Evolutionary conservation across 495 filamentous ascomycete species (phyloP), one percentile per base, ranked within the genome.

Genomic region (Daldinia grandis): DNA sequence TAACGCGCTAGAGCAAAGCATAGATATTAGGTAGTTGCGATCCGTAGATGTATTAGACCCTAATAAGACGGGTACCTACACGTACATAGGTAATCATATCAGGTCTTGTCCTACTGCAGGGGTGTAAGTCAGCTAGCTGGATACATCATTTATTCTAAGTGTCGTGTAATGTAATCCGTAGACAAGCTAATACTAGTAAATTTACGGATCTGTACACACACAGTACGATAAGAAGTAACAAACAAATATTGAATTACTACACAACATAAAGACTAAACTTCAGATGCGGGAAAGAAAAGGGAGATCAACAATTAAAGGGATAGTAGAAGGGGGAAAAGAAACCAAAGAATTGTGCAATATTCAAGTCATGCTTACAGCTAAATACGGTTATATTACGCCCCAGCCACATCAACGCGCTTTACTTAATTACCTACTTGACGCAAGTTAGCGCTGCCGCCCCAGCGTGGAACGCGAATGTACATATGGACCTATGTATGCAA

Each of bases 401-500:
- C 61, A 69, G 66, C 66, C 66, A 69, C 66, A 51, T 15, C 30
- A 47, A 28, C 59, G 50, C 49, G 37, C 56, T 53, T 58, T 44
- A 50, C 35, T 66, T 44, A 54, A 66, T 71, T 71, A 31, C 68
- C 67, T 71, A 31, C 68, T 58, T 14, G 25, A 44, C 31, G 12
- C 7, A 44, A 58, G 15, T 54, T 71, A 71, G 68, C 63, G 42
- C 33, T 37, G 14, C 37, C 51, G 38, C 33, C 28, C 35, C 14
- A 58, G 40, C 40, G 10, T 59, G 53, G 54, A 66, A 57, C 50
- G 68, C 50, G 62, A 58, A n/a, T 0, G 7, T 30, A 30, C 7
- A 0, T 8, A 30, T 33, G 9, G n/a, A n/a, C n/a, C n/a, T n/a
- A n/a, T n/a, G n/a, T n/a, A n/a, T 19, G 25, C 49, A 65, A 65